Percentiles rank a stretch among this genome's conserved stretches.
These are phyloP conservation scores for Crithidia bombi DNA, from an alignment of 208 protist species.

Conservation along the genomic window DNA sequence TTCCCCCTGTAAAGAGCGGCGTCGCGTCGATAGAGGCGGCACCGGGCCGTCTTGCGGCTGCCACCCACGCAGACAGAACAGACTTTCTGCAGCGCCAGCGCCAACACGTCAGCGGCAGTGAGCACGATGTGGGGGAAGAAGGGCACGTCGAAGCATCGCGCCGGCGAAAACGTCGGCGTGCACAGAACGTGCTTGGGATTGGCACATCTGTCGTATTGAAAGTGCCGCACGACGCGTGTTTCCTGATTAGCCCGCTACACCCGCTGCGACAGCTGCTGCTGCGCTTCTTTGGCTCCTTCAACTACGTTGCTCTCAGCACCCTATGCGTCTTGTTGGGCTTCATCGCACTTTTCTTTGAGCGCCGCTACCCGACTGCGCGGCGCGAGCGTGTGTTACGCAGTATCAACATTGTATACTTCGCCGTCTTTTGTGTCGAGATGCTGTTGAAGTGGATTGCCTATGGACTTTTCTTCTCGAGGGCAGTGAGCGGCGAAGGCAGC, in stretches of 20 bases:
- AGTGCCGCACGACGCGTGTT: slow-evolving; percentile 18
- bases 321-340: slow-evolving; percentile 44
- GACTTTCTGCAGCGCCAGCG: not conserved
- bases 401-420: slow-evolving; percentile 53
- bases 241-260: slow-evolving; percentile 29
- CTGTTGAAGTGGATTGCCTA: slow-evolving; percentile 57
- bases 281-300: slow-evolving; percentile 38
- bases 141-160: not conserved
- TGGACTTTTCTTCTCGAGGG: slow-evolving; percentile 46
- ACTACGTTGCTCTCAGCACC: slow-evolving; percentile 41
- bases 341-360: slow-evolving; percentile 66
- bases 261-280: slow-evolving; percentile 34
- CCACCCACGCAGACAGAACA: too few relatives aligned
- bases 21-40: not conserved
- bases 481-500: not conserved
- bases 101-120: not conserved
- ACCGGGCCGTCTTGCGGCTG: too few relatives aligned
- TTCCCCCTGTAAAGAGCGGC: slow-evolving; percentile 20
- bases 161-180: slow-evolving; percentile 5
- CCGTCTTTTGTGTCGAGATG: slow-evolving; percentile 67
- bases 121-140: not conserved
- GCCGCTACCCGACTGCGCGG: slow-evolving; percentile 11
- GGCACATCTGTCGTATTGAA: not conserved
- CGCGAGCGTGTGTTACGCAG: slow-evolving; percentile 14
- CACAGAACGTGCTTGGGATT: not conserved